phyloP scores from a whole-genome alignment of 2,329 filamentous ascomycete genomes.

The Verticillium zaregamsianum region DNA sequence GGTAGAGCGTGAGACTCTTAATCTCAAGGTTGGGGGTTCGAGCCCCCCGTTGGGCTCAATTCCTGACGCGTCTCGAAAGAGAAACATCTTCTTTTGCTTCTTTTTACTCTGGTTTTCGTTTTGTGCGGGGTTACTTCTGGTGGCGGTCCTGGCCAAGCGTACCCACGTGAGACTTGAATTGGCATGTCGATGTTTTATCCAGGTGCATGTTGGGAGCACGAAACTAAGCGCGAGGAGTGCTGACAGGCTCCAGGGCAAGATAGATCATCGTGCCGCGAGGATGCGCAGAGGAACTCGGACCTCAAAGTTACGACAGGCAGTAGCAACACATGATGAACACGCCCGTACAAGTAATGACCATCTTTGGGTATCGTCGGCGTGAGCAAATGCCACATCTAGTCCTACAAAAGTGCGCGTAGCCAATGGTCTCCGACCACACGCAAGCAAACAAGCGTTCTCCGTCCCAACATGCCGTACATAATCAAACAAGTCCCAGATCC shows the following conservation, averaged over 20 bases:
- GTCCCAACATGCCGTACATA: not conserved
- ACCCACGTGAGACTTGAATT: too few species aligned
- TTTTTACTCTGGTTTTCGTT: not conserved
- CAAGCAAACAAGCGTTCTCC: not conserved
- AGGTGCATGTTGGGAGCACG: too few species aligned
- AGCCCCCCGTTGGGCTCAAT: conserved; percentile 16
- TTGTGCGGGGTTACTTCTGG: too few species aligned
- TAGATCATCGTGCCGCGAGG: not conserved
- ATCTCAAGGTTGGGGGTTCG: conserved; percentile 56
- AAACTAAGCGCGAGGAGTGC: too few species aligned
- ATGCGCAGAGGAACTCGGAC: too few species aligned
- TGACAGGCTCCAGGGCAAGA: too few species aligned
- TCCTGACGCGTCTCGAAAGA: not conserved
- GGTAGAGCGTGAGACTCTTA: conserved; percentile 73
- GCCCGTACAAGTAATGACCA: not conserved
- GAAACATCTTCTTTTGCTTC: not conserved
- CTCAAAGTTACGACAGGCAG: not conserved
- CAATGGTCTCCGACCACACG: not conserved
- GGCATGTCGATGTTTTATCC: too few species aligned
- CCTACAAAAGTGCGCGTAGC: not conserved
- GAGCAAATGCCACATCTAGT: not conserved
- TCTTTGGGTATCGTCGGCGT: not conserved
- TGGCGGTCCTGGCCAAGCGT: too few species aligned
- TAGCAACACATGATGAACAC: not conserved
- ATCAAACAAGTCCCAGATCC: not conserved